These are phyloP conservation scores for Alternaria tenuissima DNA, from an alignment of 2,329 filamentous ascomycete species.

Conservation along the genomic window DNA sequence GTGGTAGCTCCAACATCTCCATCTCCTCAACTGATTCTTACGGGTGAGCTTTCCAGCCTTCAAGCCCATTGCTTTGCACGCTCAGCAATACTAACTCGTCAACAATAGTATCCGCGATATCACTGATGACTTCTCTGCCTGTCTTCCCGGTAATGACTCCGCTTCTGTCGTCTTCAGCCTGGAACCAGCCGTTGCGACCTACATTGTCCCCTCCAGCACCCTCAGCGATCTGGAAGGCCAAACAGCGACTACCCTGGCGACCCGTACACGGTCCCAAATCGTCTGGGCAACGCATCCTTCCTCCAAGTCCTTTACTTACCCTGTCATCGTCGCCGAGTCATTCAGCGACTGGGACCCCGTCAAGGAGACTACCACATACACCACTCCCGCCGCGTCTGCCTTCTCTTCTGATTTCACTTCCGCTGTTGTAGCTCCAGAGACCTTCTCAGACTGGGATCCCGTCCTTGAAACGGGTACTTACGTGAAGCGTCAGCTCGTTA, in stretches of 20 bases:
- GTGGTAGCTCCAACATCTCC: not conserved
- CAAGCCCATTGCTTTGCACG: not conserved
- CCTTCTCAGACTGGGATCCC: not conserved
- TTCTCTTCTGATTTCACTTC: not conserved
- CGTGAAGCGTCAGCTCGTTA: not conserved
- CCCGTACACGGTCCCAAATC: not conserved
- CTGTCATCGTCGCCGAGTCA: not conserved
- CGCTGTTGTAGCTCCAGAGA: not conserved
- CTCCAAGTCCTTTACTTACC: not conserved
- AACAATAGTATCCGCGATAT: not conserved
- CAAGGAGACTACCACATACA: not conserved
- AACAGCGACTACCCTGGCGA: not conserved
- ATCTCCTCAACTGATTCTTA: constrained; percentile 11
- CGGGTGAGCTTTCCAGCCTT: not conserved
- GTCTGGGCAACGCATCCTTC: not conserved
- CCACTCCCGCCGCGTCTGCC: not conserved
- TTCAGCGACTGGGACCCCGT: constrained; percentile 3
- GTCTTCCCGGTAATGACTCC: not conserved
- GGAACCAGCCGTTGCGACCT: no score
- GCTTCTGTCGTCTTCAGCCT: not conserved
- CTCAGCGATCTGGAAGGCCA: not conserved
- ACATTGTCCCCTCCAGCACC: not conserved
- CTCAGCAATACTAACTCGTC: not conserved
- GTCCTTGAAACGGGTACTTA: not conserved
- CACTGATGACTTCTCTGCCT: constrained; percentile 1